Evolutionary conservation across 2,329 filamentous ascomycete genomes (phyloP).

Genomic region (Cylindrodendrum hubeiense): DNA sequence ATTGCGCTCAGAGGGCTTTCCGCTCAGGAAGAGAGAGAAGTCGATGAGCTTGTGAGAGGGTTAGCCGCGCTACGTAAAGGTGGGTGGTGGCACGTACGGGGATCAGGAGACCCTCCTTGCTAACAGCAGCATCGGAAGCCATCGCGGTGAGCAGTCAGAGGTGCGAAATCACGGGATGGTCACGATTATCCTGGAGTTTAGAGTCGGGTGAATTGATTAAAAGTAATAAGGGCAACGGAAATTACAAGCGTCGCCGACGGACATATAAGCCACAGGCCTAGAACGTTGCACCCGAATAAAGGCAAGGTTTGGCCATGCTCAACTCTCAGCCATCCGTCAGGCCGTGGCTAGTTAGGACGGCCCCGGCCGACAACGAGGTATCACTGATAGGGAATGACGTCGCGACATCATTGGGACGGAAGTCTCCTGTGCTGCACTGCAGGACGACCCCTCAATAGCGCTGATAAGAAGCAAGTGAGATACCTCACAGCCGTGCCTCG

Average conservation of each 20-base stretch:
- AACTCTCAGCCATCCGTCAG: neutral
- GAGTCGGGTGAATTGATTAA: neutral
- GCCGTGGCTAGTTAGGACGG: neutral
- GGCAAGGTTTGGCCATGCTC: neutral
- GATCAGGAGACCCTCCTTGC: slow-evolving; percentile 66
- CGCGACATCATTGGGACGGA: slow-evolving; percentile 14
- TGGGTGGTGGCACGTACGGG: slow-evolving; percentile 55
- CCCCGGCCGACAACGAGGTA: neutral
- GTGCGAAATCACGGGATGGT: neutral
- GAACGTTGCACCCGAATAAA: neutral
- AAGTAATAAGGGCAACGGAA: neutral
- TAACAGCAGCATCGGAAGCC: slow-evolving; percentile 58
- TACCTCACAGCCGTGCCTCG: neutral
- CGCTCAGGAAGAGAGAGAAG: slow-evolving; percentile 79
- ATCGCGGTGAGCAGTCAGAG: slow-evolving; percentile 33
- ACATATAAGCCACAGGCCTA: neutral
- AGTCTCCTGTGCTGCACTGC: slow-evolving; percentile 8
- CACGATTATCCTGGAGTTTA: neutral
- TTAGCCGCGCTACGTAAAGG: neutral
- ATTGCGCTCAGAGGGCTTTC: slow-evolving; percentile 69
- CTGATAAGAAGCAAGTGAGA: slow-evolving; percentile 6
- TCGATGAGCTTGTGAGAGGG: slow-evolving; percentile 55
- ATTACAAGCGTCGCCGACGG: neutral
- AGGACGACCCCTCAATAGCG: slow-evolving; percentile 10
- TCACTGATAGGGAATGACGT: slow-evolving; percentile 6